These are phyloP conservation scores for Boletus sp. DNA, from an alignment of 768 basidiomycete genomes.

Conservation along the genomic window DNA sequence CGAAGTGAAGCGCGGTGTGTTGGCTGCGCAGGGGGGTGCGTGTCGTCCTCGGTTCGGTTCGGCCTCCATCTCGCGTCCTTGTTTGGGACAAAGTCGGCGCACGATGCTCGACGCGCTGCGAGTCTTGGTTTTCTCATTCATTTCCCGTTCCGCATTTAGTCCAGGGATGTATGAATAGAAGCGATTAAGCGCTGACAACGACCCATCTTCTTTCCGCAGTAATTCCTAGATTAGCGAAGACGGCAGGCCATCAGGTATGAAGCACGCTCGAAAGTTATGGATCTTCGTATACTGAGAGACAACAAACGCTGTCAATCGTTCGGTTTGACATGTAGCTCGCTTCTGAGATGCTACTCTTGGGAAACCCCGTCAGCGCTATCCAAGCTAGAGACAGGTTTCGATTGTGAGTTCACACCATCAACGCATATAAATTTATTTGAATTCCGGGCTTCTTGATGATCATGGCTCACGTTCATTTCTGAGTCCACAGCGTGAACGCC, in stretches of 20 bases:
- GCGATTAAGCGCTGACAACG: conserved; percentile 12
- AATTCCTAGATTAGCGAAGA: conserved; percentile 65
- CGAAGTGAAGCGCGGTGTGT: conserved; percentile 76
- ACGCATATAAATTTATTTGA: conserved; percentile 8
- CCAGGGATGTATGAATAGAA: conserved; percentile 2
- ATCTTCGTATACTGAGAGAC: conserved; percentile 18
- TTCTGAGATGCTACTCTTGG: conserved; percentile 73
- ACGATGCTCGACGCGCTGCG: not conserved
- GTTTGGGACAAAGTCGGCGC: not conserved
- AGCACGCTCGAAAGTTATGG: not conserved
- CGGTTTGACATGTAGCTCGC: conserved; percentile 49
- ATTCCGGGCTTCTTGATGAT: conserved; percentile 9
- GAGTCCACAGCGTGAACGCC: conserved; percentile 57
- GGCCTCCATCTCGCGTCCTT: not conserved
- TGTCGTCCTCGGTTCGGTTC: conserved; percentile 1
- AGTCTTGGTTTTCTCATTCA: not conserved
- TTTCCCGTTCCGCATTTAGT: not conserved
- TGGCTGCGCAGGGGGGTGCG: conserved; percentile 70
- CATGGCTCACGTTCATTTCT: conserved; percentile 12
- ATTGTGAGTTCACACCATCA: conserved; percentile 52
- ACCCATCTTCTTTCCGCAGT: conserved; percentile 35
- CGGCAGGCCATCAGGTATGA: conserved; percentile 72
- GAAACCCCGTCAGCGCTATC: conserved; percentile 61
- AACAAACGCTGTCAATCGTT: not conserved
- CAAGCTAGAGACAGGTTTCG: conserved; percentile 71